Conservation (phyloP, 2,329 filamentous ascomycete species). For the Nigrospora sphaerica region DNA sequence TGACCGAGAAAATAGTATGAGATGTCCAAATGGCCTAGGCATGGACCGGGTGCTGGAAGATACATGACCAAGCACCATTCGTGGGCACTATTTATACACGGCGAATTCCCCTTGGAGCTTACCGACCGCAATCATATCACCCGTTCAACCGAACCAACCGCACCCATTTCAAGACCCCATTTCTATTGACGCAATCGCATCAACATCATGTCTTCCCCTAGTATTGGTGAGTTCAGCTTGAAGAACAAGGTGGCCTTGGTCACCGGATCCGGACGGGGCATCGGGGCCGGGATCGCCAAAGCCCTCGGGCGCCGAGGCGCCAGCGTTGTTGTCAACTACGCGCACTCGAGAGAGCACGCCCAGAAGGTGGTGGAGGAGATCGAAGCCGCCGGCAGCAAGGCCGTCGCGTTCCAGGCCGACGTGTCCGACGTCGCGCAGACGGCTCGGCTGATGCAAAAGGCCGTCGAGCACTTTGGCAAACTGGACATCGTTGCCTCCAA, state of each 20-base stretch:
- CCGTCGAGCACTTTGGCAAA: conserved; percentile 55
- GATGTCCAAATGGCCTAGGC: too few species aligned
- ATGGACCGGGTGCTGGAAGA: too few species aligned
- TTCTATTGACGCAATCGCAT: not conserved
- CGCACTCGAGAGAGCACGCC: conserved; percentile 9
- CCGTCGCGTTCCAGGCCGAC: conserved; percentile 21
- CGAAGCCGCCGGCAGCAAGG: conserved; percentile 53
- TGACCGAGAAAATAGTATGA: too few species aligned
- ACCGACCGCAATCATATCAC: too few species aligned
- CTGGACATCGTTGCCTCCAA: conserved; percentile 66
- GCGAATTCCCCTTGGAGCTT: too few species aligned
- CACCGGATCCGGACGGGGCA: conserved; percentile 40
- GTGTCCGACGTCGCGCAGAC: conserved; percentile 50
- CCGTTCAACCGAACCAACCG: too few species aligned
- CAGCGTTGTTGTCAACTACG: conserved; percentile 26
- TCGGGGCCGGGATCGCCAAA: conserved; percentile 55
- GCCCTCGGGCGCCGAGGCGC: conserved; percentile 20
- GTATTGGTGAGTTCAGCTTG: not conserved
- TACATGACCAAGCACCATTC: too few species aligned
- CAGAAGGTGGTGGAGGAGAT: conserved; percentile 32
- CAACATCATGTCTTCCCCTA: not conserved
- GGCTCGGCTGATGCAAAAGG: conserved; percentile 54
- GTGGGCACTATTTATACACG: too few species aligned
- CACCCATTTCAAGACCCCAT: not conserved
- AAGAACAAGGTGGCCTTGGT: conserved; percentile 16